Percentiles rank a stretch among this genome's conserved stretches.
Conservation (phyloP, 139 green algal genomes). For the Chlorella sorokiniana region DNA sequence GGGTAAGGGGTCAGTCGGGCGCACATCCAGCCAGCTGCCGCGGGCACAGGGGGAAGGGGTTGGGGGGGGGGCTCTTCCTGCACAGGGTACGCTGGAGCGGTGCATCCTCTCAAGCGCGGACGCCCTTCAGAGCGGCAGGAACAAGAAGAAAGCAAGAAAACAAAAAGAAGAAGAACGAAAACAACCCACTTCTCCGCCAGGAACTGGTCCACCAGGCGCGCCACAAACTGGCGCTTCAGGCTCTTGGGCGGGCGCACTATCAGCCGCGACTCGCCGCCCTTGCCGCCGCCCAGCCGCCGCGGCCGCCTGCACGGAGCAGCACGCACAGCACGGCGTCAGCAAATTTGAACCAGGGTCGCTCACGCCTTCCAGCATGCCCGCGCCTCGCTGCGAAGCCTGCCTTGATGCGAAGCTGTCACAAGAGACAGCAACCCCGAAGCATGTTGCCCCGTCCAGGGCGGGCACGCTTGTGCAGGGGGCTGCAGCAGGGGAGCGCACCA, state of each 20-base stretch:
- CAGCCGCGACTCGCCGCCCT: constrained; percentile 70
- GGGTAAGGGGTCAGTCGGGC: neutral
- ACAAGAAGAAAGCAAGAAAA: no score
- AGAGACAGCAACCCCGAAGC: neutral
- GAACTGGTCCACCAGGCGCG: constrained; percentile 15
- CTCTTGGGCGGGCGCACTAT: constrained; percentile 49
- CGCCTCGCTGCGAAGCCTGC: no score
- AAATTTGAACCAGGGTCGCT: no score
- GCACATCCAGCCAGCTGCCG: neutral
- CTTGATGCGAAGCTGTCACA: no score
- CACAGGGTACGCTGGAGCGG: neutral
- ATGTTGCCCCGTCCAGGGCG: neutral
- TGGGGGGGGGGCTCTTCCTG: no score
- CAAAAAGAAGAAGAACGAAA: neutral
- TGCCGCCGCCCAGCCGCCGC: constrained; percentile 73
- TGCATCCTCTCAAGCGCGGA: no score
- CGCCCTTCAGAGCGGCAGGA: neutral
- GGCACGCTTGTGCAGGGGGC: no score
- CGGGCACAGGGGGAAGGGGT: no score
- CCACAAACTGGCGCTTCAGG: constrained; percentile 55
- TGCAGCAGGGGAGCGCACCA: constrained; percentile 57
- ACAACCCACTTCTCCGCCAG: constrained; percentile 23
- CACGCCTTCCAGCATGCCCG: no score
- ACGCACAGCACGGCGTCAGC: no score
- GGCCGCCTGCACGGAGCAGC: constrained; percentile 60